Percentiles rank a stretch among this genome's conserved stretches.
Conservation (phyloP, 1,139 yeast species). For the Chernovozyma sophiae-reginae region DNA sequence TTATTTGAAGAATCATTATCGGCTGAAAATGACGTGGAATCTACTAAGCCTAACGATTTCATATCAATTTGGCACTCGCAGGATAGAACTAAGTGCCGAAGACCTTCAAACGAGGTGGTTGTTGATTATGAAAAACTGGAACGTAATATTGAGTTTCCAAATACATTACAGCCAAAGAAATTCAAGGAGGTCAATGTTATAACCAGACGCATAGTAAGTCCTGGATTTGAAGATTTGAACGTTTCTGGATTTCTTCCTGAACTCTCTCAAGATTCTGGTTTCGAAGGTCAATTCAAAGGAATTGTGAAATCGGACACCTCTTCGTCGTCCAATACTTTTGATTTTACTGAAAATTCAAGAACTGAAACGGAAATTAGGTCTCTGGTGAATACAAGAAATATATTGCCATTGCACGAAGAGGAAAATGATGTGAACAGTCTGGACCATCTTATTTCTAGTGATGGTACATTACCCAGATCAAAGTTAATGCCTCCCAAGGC, state of each 20-base stretch:
- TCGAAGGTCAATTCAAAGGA: slow-evolving; percentile 33
- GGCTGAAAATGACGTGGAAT: slow-evolving; percentile 38
- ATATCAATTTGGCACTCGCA: slow-evolving; percentile 46
- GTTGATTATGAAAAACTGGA: slow-evolving; percentile 7
- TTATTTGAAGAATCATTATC: slow-evolving; percentile 40
- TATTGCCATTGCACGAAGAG: background rate
- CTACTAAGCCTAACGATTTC: slow-evolving; percentile 24
- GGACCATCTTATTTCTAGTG: background rate
- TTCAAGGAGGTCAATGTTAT: slow-evolving; percentile 43
- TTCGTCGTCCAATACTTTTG: background rate
- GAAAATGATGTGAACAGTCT: background rate
- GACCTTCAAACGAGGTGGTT: slow-evolving; percentile 6
- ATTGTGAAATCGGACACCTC: slow-evolving; percentile 13
- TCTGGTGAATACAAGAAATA: background rate
- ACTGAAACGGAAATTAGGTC: background rate
- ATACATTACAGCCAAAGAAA: slow-evolving; percentile 24
- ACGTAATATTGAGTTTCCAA: slow-evolving; percentile 18
- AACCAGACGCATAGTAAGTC: slow-evolving; percentile 40
- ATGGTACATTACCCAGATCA: background rate
- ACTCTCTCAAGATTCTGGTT: slow-evolving; percentile 45
- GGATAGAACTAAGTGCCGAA: slow-evolving; percentile 16
- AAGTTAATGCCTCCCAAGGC: slow-evolving; percentile 4
- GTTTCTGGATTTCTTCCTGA: slow-evolving; percentile 44
- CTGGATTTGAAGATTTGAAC: slow-evolving; percentile 34
- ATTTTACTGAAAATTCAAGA: background rate